Evolutionary conservation across 495 filamentous ascomycete genomes (phyloP).

Genomic region (Xeromyces bisporus): DNA sequence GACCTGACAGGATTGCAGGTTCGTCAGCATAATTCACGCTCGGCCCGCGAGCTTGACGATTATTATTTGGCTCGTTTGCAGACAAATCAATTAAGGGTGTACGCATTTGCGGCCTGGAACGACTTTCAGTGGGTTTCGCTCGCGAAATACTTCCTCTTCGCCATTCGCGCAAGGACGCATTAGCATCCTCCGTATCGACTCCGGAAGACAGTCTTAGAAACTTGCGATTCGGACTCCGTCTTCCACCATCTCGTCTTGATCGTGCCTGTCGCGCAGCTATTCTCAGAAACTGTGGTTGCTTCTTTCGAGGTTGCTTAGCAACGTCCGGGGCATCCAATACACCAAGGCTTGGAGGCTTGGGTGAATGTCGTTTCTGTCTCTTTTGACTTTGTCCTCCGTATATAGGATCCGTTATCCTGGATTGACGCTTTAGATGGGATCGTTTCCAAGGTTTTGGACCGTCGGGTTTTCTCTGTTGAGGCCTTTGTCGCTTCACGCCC

Average conservation of each 20-base stretch:
- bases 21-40: slow-evolving; percentile 1
- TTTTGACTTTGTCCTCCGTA: slow-evolving; percentile 16
- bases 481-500: slow-evolving; percentile 26
- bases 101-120: slow-evolving; percentile 8
- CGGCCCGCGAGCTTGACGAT: slow-evolving; percentile 2
- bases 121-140: slow-evolving; percentile 13
- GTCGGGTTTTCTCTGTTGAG: slow-evolving; percentile 4
- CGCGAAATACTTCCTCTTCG: slow-evolving; percentile 48
- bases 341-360: slow-evolving; percentile 36
- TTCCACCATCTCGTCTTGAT: slow-evolving; percentile 42
- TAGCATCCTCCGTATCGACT: slow-evolving; percentile 60
- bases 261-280: slow-evolving; percentile 59
- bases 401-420: slow-evolving; percentile 16
- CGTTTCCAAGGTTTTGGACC: slow-evolving; percentile 11
- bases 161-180: slow-evolving; percentile 54
- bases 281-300: slow-evolving; percentile 54
- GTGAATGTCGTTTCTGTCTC: slow-evolving; percentile 11
- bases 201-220: slow-evolving; percentile 52
- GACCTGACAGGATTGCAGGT: background rate
- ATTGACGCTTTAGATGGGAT: slow-evolving; percentile 16
- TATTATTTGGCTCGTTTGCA: slow-evolving; percentile 5
- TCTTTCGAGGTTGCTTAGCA: slow-evolving; percentile 8
- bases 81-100: slow-evolving; percentile 9
- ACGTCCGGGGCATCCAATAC: slow-evolving; percentile 54
- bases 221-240: slow-evolving; percentile 61